Conservation (phyloP, 106 monocot genomes). For the Dioscorea alata region DNA sequence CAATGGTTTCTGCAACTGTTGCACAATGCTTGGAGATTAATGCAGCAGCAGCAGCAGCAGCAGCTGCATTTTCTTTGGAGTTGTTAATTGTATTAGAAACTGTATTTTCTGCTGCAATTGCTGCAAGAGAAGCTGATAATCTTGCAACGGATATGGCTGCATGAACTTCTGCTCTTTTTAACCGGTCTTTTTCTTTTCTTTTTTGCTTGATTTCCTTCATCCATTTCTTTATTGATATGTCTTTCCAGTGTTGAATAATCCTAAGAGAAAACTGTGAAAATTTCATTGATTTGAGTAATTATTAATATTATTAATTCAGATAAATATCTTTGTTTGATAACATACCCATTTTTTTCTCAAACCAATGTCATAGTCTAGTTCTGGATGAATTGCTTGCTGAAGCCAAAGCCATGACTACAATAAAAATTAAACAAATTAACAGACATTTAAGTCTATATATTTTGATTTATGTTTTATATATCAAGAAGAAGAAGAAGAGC, state of each 20-base stretch:
- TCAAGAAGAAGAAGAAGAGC: too few species aligned
- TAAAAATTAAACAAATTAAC: not conserved
- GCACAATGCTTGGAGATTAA: constrained; percentile 65
- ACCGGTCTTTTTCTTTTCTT: constrained; percentile 53
- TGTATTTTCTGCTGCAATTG: constrained; percentile 52
- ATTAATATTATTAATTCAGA: too few species aligned
- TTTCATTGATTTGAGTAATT: not conserved
- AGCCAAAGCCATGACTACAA: constrained; percentile 78
- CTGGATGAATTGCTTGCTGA: constrained; percentile 76
- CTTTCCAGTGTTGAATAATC: constrained; percentile 31
- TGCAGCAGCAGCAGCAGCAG: constrained; percentile 72
- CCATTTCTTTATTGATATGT: constrained; percentile 60
- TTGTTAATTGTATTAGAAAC: constrained; percentile 8
- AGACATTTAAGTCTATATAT: too few species aligned
- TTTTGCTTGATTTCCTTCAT: constrained; percentile 58
- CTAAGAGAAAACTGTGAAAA: constrained; percentile 34
- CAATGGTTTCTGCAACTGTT: constrained; percentile 48
- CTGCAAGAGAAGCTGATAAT: constrained; percentile 64
- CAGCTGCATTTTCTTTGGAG: constrained; percentile 53
- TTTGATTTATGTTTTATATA: not conserved
- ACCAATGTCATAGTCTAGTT: constrained; percentile 58
- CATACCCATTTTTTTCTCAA: constrained; percentile 64
- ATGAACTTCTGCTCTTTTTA: constrained; percentile 60
- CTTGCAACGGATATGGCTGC: constrained; percentile 71
- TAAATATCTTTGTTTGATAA: too few species aligned